Evolutionary conservation across 768 basidiomycete species (phyloP).

Genomic region (Psilocybe subaeruginosa): DNA sequence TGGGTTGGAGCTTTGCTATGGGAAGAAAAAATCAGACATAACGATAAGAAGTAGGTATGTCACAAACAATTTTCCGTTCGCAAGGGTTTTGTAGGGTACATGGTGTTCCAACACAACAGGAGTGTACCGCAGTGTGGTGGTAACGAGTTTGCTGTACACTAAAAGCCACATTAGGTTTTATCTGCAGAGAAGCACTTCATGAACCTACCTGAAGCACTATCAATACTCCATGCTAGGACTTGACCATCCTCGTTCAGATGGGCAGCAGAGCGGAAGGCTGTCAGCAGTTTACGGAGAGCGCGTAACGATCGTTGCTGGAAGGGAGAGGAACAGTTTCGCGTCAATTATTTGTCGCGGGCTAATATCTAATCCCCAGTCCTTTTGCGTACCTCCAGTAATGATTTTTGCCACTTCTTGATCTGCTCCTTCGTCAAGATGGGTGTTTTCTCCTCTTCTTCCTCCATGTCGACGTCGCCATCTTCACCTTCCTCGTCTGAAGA

Average conservation of each 20-base stretch:
- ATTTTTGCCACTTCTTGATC: constrained; percentile 86
- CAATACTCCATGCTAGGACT: constrained; percentile 83
- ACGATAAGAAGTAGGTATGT: background rate
- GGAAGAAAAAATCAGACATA: background rate
- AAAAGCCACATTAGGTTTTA: background rate
- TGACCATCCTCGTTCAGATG: constrained; percentile 88
- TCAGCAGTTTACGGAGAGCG: constrained; percentile 78
- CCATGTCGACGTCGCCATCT: constrained; percentile 49
- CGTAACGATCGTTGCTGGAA: constrained; percentile 82
- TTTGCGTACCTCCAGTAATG: constrained; percentile 60
- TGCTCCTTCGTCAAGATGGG: constrained; percentile 71
- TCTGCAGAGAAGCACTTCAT: background rate
- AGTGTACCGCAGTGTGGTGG: constrained; percentile 86
- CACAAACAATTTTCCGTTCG: constrained; percentile 86
- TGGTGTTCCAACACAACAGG: constrained; percentile 89
- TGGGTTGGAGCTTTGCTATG: constrained; percentile 83
- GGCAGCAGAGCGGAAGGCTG: constrained; percentile 91
- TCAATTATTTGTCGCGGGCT: background rate
- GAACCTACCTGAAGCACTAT: constrained; percentile 70
- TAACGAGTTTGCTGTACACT: constrained; percentile 96
- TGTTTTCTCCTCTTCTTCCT: constrained; percentile 48
- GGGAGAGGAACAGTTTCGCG: background rate
- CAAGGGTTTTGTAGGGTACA: constrained; percentile 80
- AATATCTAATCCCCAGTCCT: background rate
- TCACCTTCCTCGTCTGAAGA: constrained; percentile 50